Percentiles rank a stretch among this genome's conserved stretches.
Evolutionary conservation across 331 rosid species (phyloP).

Genomic region (Malus hybrid): DNA sequence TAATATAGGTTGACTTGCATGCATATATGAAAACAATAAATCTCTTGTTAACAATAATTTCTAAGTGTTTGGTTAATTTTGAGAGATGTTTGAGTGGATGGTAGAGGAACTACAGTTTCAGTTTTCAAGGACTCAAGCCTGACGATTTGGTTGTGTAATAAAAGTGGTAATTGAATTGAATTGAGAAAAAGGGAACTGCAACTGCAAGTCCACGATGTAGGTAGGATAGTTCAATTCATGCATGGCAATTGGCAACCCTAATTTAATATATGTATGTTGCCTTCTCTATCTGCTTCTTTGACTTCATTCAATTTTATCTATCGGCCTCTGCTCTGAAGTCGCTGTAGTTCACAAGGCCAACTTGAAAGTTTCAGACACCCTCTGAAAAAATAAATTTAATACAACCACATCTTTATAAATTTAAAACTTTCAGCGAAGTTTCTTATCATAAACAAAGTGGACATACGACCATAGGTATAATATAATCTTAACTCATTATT

Average conservation of each 20-base stretch:
- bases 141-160: constrained; percentile 28
- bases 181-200: background rate
- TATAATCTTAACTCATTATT: too few relatives aligned
- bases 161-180: constrained; percentile 10
- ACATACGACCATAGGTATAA: background rate
- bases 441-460: background rate
- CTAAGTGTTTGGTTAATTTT: background rate
- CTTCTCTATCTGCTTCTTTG: constrained; percentile 30
- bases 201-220: constrained; percentile 19
- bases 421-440: background rate
- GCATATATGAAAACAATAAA: too few relatives aligned
- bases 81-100: background rate
- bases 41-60: too few relatives aligned
- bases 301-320: constrained; percentile 43
- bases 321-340: background rate
- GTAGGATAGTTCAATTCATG: background rate
- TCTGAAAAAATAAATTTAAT: too few relatives aligned
- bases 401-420: background rate
- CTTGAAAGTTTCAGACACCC: background rate
- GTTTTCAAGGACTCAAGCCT: background rate
- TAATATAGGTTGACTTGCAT: too few relatives aligned
- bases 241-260: background rate
- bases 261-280: constrained; percentile 4
- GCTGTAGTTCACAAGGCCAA: background rate
- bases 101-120: background rate